Evolutionary conservation across 257 asterid genomes (phyloP), one percentile per base, ranked within the genome.

Genomic region (Leonotis leonurus): DNA sequence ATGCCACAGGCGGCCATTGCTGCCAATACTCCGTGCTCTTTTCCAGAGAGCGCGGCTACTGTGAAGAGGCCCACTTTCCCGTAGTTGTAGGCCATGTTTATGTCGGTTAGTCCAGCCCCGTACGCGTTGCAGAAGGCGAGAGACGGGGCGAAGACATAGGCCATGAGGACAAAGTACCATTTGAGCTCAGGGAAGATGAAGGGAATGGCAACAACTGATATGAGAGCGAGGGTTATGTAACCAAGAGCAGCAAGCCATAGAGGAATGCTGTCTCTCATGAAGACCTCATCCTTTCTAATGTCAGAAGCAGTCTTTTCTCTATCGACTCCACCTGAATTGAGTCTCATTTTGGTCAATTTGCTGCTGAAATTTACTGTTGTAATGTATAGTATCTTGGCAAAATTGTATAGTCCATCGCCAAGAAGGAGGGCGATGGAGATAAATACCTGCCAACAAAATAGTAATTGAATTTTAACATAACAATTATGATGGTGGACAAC

Each of bases 91-190:
- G 95, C 69, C 90, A 87, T 80, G 90, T 90, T 90, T 29, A 90
- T 85, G 46, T 90, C 97, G 0, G 95, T 90, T 50, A 90, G 35
- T 25, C 97, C 97, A 0, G 85, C 82, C 18, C 97, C 97, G 6
- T 90, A 90, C 0, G 97, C 96, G 12, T 90, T 90, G 81, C 96
- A 85, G 75, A 90, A 90, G 69, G 95, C 93, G 5, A 90, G 65
- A 21, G 97, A 67, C 4, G 97, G 97, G n/a, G 96, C 95, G 39
- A 83, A 70, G 0, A 81, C 24, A 68, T 90, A 90, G 12, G 93
- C 86, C 3, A 82, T 49, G 26, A 85, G 72, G 2, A 90, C 84
- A 16, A 71, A 81, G 85, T 90, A 85, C 97, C 97, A 90, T 57
- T 79, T 90, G n/a, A 90, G 81, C 63, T 68, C 76, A 1, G 89